Conservation (phyloP, 176 grass and related monocot genomes). For the Zea mays region Zm-B73-REFERENCE-NAM-5.0 NC_050096.1:33852501-33853000, state of each 20-base stretch:
- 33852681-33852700: background rate
- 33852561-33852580: slow-evolving; percentile 34
- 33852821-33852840: slow-evolving; percentile 81
- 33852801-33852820: slow-evolving; percentile 92
- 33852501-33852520: slow-evolving; percentile 40
- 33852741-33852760: slow-evolving; percentile 33
- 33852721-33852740: background rate
- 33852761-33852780: slow-evolving; percentile 85
- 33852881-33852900: slow-evolving; percentile 98
- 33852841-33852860: slow-evolving; percentile 75
- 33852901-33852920: slow-evolving; percentile 99
- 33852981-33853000: slow-evolving; percentile 57
- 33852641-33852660: too few species aligned
- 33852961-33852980: slow-evolving; percentile 36
- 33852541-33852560: slow-evolving; percentile 2
- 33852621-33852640: slow-evolving; percentile 74
- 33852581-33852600: slow-evolving; percentile 62
- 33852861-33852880: slow-evolving; percentile 75
- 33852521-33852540: slow-evolving; percentile 5
- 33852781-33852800: slow-evolving; percentile 69
- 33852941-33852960: slow-evolving; percentile 63
- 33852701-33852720: background rate
- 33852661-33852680: too few species aligned
- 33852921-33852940: slow-evolving; percentile 97
- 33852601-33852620: slow-evolving; percentile 72